These are phyloP conservation scores for Monilinia aucupariae DNA, from an alignment of 2,329 filamentous ascomycete species.

Conservation along the genomic window DNA sequence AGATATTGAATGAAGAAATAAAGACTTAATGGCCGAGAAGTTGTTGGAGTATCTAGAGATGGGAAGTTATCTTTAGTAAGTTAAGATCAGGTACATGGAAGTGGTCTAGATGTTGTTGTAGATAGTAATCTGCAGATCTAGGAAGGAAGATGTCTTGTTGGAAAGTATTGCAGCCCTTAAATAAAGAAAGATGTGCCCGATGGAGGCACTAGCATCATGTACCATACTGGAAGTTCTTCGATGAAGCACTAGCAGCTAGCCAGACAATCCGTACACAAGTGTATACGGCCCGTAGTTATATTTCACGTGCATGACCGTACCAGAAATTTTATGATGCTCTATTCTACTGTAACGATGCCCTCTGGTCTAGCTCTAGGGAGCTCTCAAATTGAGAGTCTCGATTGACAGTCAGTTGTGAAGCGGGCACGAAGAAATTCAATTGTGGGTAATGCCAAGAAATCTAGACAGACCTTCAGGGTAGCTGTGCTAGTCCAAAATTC, in stretches of 20 bases:
- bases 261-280: not conserved
- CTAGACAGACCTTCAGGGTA: not conserved
- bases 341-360: not conserved
- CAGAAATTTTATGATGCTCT: not conserved
- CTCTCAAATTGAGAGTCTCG: not conserved
- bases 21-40: not conserved
- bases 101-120: not conserved
- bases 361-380: not conserved
- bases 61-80: not conserved
- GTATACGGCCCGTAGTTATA: not conserved
- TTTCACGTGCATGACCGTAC: not conserved
- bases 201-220: not conserved
- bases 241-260: not conserved
- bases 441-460: not conserved
- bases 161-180: not conserved
- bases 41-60: not conserved
- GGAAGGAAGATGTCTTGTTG: not conserved
- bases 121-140: not conserved
- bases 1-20: not conserved
- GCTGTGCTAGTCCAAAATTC: not conserved
- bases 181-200: not conserved
- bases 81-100: not conserved
- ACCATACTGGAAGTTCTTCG: not conserved
- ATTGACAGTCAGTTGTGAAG: not conserved
- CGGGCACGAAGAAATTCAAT: no score